These are phyloP conservation scores for Arabidopsis hybrid DNA, from an alignment of 441 rosid species.

Conservation along the genomic window DNA sequence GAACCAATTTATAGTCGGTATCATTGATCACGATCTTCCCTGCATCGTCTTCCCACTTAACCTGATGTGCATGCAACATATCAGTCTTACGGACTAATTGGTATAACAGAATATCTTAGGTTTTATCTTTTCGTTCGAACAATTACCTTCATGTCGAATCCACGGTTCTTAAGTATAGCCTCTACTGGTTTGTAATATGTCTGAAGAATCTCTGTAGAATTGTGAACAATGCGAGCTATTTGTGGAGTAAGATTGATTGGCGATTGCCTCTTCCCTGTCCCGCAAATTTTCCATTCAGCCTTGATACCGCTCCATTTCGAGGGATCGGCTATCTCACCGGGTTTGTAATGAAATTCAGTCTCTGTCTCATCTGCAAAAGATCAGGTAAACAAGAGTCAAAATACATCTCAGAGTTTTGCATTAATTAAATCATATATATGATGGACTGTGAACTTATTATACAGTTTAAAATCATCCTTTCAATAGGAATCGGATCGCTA, in stretches of 20 bases:
- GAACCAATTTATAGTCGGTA: constrained; percentile 58
- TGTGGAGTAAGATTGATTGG: constrained; percentile 41
- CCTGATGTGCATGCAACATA: constrained; percentile 29
- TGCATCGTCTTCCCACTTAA: constrained; percentile 36
- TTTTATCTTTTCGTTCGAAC: background rate
- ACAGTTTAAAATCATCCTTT: constrained; percentile 11
- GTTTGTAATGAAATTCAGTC: constrained; percentile 38
- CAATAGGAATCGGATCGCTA: background rate
- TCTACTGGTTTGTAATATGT: constrained; percentile 37
- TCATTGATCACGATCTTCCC: constrained; percentile 52
- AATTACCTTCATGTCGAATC: constrained; percentile 39
- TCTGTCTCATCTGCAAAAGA: constrained; percentile 27
- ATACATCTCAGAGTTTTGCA: background rate
- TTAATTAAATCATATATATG: background rate
- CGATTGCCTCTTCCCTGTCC: constrained; percentile 40
- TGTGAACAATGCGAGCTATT: constrained; percentile 33
- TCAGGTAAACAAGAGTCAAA: background rate
- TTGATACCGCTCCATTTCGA: constrained; percentile 34
- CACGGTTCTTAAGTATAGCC: constrained; percentile 43
- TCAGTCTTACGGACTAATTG: constrained; percentile 9
- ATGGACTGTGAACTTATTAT: constrained; percentile 11
- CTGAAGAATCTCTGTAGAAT: constrained; percentile 34
- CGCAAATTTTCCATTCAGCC: constrained; percentile 36
- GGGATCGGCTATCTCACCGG: constrained; percentile 30
- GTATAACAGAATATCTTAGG: background rate